Conservation (phyloP, 257 asterid species). For the Penstemon davidsonii region DNA sequence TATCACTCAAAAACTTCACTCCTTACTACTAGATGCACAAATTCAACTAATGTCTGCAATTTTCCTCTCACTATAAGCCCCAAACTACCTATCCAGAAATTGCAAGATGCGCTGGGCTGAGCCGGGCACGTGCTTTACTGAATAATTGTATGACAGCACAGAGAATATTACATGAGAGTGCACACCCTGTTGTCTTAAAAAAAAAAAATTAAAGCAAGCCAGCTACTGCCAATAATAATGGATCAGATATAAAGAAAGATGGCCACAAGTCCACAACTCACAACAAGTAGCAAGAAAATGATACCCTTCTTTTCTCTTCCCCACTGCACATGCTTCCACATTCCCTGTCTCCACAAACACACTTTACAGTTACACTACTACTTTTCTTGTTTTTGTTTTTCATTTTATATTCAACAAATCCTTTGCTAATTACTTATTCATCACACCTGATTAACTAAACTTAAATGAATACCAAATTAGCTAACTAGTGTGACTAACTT, state of each 20-base stretch:
- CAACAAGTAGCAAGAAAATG: not conserved
- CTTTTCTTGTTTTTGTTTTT: not conserved
- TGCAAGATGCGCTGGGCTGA: too few species aligned
- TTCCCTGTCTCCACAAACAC: slow-evolving; percentile 12
- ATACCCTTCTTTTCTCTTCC: slow-evolving; percentile 1
- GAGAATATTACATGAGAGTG: too few species aligned
- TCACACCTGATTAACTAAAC: not conserved
- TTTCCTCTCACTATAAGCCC: too few species aligned
- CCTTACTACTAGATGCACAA: too few species aligned
- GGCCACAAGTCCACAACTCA: slow-evolving; percentile 14
- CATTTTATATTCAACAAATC: not conserved
- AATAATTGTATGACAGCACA: too few species aligned
- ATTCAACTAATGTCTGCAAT: too few species aligned
- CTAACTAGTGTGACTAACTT: slow-evolving; percentile 5
- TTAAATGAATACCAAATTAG: not conserved
- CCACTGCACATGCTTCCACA: slow-evolving; percentile 22
- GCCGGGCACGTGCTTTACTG: too few species aligned
- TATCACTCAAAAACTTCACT: too few species aligned
- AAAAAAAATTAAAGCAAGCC: not conserved
- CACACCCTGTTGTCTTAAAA: too few species aligned
- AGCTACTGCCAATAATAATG: not conserved
- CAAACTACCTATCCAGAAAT: too few species aligned
- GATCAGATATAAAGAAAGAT: not conserved
- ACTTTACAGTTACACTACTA: not conserved
- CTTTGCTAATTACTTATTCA: not conserved